phyloP scores from a whole-genome alignment of 177 flowering plant genomes.

The Tripterygium wilfordii region DNA sequence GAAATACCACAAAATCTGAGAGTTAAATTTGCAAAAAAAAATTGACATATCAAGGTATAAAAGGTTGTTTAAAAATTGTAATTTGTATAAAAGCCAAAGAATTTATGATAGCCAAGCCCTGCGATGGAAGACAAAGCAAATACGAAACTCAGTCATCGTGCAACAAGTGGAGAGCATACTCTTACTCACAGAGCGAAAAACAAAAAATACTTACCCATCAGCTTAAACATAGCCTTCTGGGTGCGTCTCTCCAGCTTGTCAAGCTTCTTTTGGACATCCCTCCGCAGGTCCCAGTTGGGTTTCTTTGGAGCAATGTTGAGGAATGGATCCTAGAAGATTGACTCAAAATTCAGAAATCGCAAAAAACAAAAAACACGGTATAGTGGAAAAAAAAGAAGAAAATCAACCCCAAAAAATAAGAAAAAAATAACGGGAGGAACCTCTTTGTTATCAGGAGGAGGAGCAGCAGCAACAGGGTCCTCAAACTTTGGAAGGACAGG shows the following conservation, averaged over 20 bases:
- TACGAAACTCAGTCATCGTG: too few relatives aligned
- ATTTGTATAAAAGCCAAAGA: too few relatives aligned
- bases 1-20: too few relatives aligned
- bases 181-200: too few relatives aligned
- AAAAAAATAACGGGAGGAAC: constrained; percentile 18
- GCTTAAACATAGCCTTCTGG: constrained; percentile 70
- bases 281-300: constrained; percentile 91
- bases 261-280: constrained; percentile 93
- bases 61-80: too few relatives aligned
- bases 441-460: constrained; percentile 61
- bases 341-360: not conserved
- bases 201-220: constrained; percentile 51
- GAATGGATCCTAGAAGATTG: constrained; percentile 71
- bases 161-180: too few relatives aligned
- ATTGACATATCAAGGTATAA: too few relatives aligned
- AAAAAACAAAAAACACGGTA: not conserved
- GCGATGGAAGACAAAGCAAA: too few relatives aligned
- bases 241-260: constrained; percentile 92
- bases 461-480: constrained; percentile 63
- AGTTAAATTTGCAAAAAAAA: too few relatives aligned
- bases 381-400: not conserved
- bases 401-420: not conserved
- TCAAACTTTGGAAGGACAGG: constrained; percentile 86
- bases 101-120: too few relatives aligned
- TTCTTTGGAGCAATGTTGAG: constrained; percentile 94